A percentile compares a stretch with the other conserved stretches of the same genome.
These are phyloP conservation scores for Camellia granthamiana DNA, from an alignment of 148 eudicot species.

Conservation along the genomic window DNA sequence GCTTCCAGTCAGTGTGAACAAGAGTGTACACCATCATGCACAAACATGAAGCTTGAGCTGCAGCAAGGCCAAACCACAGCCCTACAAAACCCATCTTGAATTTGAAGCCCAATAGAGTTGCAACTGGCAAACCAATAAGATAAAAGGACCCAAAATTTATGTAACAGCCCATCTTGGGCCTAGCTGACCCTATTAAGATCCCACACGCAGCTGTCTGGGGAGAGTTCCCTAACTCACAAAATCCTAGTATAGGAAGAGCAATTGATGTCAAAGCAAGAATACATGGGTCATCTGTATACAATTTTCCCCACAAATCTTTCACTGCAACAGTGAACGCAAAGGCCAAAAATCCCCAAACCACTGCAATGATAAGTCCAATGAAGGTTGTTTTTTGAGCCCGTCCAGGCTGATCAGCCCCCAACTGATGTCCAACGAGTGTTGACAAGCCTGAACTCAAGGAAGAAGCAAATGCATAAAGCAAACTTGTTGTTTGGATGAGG, in stretches of 20 bases:
- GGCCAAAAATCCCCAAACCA: conserved; percentile 33
- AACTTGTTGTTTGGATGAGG: conserved; percentile 43
- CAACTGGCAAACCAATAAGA: conserved; percentile 47
- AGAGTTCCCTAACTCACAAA: conserved; percentile 49
- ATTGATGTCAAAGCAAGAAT: conserved; percentile 32
- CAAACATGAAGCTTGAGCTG: conserved; percentile 48
- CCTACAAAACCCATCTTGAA: conserved; percentile 40
- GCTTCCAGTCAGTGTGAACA: conserved; percentile 43
- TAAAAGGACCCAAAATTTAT: conserved; percentile 50
- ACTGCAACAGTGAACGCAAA: conserved; percentile 31
- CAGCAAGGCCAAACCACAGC: conserved; percentile 48
- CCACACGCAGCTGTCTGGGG: conserved; percentile 51
- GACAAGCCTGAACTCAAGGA: conserved; percentile 42
- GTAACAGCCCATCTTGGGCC: conserved; percentile 30
- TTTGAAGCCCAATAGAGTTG: conserved; percentile 30
- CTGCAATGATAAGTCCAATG: conserved; percentile 27
- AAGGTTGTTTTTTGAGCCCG: conserved; percentile 27
- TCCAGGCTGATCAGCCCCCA: conserved; percentile 42
- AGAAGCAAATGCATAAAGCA: conserved; percentile 41
- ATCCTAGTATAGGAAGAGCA: conserved; percentile 44
- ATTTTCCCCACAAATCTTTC: conserved; percentile 35
- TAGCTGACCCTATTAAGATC: conserved; percentile 39
- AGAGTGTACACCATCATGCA: conserved; percentile 40
- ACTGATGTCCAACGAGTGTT: conserved; percentile 40
- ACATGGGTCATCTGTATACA: conserved; percentile 30